phyloP scores from a whole-genome alignment of 2,329 filamentous ascomycete genomes.

The Colletotrichum ledebouriae region DNA sequence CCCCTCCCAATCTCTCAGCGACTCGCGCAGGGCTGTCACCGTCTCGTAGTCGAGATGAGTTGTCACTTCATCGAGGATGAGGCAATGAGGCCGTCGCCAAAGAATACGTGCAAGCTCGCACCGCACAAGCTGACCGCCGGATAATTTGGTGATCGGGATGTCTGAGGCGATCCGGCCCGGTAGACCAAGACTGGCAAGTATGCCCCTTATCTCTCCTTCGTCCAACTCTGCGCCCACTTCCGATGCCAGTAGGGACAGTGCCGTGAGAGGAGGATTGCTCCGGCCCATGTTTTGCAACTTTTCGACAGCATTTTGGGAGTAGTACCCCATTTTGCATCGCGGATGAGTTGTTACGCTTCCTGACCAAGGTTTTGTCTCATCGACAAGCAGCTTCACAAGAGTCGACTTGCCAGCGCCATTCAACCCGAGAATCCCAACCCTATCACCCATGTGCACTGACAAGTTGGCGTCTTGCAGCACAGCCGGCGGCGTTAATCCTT shows the following conservation, averaged over 20 bases:
- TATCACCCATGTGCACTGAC: conserved; percentile 79
- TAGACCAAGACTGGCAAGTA: conserved; percentile 78
- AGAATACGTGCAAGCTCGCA: conserved; percentile 77
- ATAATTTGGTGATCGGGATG: conserved; percentile 79
- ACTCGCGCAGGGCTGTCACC: conserved; percentile 77
- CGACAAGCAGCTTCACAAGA: conserved; percentile 78
- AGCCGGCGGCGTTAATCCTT: conserved; percentile 52
- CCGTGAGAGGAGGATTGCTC: conserved; percentile 68
- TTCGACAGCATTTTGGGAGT: conserved; percentile 85
- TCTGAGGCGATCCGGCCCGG: conserved; percentile 79
- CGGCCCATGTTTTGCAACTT: conserved; percentile 68
- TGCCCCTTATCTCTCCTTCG: conserved; percentile 76
- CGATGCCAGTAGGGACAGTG: conserved; percentile 72
- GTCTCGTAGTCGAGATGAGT: conserved; percentile 89
- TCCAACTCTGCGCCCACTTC: conserved; percentile 65
- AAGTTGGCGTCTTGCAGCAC: conserved; percentile 75
- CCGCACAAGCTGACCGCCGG: conserved; percentile 81
- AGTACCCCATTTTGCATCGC: conserved; percentile 78
- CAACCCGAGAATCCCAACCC: conserved; percentile 81
- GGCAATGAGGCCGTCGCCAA: conserved; percentile 76
- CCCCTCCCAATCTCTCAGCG: conserved; percentile 77
- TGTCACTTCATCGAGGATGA: conserved; percentile 85
- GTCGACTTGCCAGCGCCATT: conserved; percentile 90
- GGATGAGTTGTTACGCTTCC: conserved; percentile 77
- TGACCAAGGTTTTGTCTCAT: conserved; percentile 67